These are phyloP conservation scores for Rhynchospora pubera DNA, from an alignment of 176 grass and related monocot species.

Conservation along the genomic window DNA sequence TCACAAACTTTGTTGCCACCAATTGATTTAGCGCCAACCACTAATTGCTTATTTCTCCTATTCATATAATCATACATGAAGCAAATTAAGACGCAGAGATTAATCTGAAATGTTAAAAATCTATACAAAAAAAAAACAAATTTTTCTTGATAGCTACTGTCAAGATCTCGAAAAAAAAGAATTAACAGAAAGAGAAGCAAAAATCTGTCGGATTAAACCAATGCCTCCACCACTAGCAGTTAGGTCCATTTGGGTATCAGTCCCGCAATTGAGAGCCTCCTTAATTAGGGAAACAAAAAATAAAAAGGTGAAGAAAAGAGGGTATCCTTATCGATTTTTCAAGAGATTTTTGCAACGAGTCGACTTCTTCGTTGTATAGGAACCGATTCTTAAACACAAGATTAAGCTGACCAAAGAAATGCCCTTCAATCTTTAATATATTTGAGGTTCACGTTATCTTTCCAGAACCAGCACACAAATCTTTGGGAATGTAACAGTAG, in stretches of 20 bases:
- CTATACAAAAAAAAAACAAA: too few species aligned
- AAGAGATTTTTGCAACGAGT: conserved; percentile 55
- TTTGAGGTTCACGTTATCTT: neutral
- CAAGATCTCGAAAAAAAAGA: too few species aligned
- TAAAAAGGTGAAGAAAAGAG: conserved; percentile 60
- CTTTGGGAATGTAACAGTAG: neutral
- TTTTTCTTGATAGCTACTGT: too few species aligned
- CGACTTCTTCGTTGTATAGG: conserved; percentile 38
- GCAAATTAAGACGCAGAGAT: too few species aligned
- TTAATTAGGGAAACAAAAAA: conserved; percentile 54
- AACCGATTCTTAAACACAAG: neutral
- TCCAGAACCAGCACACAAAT: neutral
- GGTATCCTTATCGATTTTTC: conserved; percentile 95
- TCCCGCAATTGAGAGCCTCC: conserved; percentile 73
- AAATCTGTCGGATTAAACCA: conserved; percentile 69
- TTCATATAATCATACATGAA: too few species aligned
- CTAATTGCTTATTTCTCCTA: too few species aligned
- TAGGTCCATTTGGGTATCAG: conserved; percentile 58
- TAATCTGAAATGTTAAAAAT: too few species aligned
- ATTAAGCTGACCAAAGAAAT: neutral
- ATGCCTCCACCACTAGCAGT: conserved; percentile 70
- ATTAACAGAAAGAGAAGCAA: conserved; percentile 35
- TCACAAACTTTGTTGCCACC: too few species aligned
- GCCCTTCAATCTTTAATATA: neutral
- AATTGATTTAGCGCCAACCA: too few species aligned